Conservation (phyloP, 1,139 yeast species). For the Pneumocystis murina region DNA sequence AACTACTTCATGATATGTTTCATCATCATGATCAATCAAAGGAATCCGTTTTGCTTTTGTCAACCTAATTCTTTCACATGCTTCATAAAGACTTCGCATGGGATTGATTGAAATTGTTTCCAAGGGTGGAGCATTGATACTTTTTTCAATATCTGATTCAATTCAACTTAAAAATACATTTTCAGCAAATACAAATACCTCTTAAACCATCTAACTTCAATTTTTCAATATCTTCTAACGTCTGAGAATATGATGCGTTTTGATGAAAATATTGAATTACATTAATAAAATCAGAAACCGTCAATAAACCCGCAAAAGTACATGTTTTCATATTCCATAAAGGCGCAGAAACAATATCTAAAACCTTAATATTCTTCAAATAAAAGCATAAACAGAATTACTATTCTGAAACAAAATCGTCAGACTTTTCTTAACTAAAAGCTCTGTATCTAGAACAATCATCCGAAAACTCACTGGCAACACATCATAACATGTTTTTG, state of each 20-base stretch:
- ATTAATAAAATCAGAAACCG: constrained; percentile 84
- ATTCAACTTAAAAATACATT: background rate
- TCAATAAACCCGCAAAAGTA: constrained; percentile 83
- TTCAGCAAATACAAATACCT: constrained; percentile 4
- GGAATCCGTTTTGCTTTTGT: constrained; percentile 90
- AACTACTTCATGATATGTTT: constrained; percentile 82
- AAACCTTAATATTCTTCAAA: background rate
- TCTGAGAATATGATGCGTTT: constrained; percentile 46
- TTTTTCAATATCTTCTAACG: constrained; percentile 77
- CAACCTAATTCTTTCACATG: constrained; percentile 82
- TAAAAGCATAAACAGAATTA: background rate
- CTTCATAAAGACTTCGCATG: constrained; percentile 76
- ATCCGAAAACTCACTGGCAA: constrained; percentile 88
- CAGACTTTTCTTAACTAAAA: constrained; percentile 78
- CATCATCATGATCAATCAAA: constrained; percentile 83
- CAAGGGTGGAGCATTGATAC: constrained; percentile 75
- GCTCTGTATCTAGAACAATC: constrained; percentile 82
- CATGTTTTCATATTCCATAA: constrained; percentile 86
- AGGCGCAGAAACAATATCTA: constrained; percentile 82
- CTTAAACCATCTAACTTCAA: constrained; percentile 66
- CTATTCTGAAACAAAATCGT: constrained; percentile 78
- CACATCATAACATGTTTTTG: constrained; percentile 91
- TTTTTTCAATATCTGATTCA: constrained; percentile 62
- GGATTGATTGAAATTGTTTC: constrained; percentile 89
- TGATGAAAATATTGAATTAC: constrained; percentile 91